Percentiles rank a stretch among this genome's conserved stretches.
phyloP scores from a whole-genome alignment of 139 green algal species.

The Deuterostichococcus epilithicus region DNA sequence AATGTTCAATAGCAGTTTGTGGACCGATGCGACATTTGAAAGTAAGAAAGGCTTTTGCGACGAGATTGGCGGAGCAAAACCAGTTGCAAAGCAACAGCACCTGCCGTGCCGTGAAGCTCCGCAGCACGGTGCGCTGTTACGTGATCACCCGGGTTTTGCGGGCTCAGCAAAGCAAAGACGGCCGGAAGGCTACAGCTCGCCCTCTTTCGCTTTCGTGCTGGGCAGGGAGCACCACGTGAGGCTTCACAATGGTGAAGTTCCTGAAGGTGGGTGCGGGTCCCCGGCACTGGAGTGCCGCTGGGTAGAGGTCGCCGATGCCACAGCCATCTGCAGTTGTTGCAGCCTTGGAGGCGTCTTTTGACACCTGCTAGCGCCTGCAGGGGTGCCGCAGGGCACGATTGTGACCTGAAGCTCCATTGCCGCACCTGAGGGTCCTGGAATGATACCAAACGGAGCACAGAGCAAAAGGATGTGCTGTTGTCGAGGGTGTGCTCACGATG shows the following conservation, averaged over 20 bases:
- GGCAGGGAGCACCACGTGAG: too few relatives aligned
- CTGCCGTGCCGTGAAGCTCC: too few relatives aligned
- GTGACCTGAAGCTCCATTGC: not conserved
- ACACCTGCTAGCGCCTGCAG: not conserved
- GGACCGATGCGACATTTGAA: too few relatives aligned
- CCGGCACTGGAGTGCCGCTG: not conserved
- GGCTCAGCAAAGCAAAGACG: too few relatives aligned
- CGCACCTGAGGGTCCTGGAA: not conserved
- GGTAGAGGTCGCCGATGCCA: not conserved
- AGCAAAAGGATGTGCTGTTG: not conserved
- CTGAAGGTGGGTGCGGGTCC: conserved; percentile 40
- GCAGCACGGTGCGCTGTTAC: too few relatives aligned
- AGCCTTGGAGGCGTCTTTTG: not conserved
- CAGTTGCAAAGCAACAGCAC: too few relatives aligned
- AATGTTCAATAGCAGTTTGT: too few relatives aligned
- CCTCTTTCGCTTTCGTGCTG: too few relatives aligned
- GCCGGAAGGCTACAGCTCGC: too few relatives aligned
- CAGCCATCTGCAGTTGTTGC: not conserved
- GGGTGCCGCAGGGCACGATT: not conserved
- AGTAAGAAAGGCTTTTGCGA: too few relatives aligned
- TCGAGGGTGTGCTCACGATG: not conserved
- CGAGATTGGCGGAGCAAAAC: too few relatives aligned
- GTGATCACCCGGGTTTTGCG: too few relatives aligned
- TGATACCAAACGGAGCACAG: not conserved
- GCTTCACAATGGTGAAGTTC: conserved; percentile 57